Conservation (phyloP, 495 filamentous ascomycete species). For the Penicillium lividum region DNA sequence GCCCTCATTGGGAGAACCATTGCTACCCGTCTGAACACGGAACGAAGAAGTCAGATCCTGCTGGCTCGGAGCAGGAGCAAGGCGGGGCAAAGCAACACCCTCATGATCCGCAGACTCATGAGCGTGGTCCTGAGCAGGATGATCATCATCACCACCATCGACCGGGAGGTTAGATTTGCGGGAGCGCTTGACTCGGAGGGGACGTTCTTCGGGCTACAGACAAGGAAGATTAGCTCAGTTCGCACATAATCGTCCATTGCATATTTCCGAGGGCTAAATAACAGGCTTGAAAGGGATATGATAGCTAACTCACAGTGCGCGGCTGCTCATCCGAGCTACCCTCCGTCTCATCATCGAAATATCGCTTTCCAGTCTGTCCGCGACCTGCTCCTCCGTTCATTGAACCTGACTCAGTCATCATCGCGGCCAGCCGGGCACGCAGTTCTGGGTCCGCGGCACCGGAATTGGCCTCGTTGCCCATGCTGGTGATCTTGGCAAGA, state of each 20-base stretch:
- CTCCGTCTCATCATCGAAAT: conserved; percentile 49
- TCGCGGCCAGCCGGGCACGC: conserved; percentile 35
- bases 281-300: background rate
- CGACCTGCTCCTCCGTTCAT: conserved; percentile 26
- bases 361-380: conserved; percentile 21
- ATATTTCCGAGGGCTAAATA: background rate
- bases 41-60: conserved; percentile 46
- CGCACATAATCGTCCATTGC: background rate
- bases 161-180: conserved; percentile 46
- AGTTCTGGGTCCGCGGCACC: conserved; percentile 38
- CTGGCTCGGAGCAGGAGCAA: conserved; percentile 44
- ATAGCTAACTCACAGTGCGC: conserved; percentile 39
- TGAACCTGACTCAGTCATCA: conserved; percentile 32
- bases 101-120: conserved; percentile 23
- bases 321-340: conserved; percentile 52
- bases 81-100: conserved; percentile 32
- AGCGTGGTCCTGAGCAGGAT: conserved; percentile 22
- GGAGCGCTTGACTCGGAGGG: conserved; percentile 82
- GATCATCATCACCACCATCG: conserved; percentile 29
- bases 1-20: conserved; percentile 30
- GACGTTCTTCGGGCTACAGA: conserved; percentile 81
- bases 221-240: conserved; percentile 10
- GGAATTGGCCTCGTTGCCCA: conserved; percentile 51
- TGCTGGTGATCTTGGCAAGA: conserved; percentile 79
- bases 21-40: conserved; percentile 37